These are phyloP conservation scores for Chlamydomonas reinhardtii DNA, from an alignment of 163 green algal species.

Conservation along the genomic window DNA sequence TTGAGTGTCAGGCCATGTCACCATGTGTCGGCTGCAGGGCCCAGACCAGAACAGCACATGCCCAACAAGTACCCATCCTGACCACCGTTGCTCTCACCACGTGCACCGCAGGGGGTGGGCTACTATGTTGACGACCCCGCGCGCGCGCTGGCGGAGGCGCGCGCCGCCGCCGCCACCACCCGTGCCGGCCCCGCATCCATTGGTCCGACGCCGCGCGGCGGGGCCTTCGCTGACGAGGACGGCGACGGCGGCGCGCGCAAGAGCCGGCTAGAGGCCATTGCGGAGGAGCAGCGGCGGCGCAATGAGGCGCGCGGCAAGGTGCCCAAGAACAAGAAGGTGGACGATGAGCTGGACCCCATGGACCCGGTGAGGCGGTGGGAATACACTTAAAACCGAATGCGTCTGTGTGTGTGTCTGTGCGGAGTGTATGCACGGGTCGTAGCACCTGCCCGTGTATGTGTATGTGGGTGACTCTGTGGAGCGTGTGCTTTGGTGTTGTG, in stretches of 20 bases:
- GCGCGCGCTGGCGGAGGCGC: not conserved
- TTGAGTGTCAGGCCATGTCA: too few species aligned
- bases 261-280: conserved; percentile 59
- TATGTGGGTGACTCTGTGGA: too few species aligned
- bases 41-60: too few species aligned
- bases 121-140: conserved; percentile 52
- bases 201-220: conserved; percentile 12
- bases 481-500: too few species aligned
- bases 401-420: too few species aligned
- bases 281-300: conserved; percentile 55
- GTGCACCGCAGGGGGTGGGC: conserved; percentile 34
- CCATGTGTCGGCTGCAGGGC: too few species aligned
- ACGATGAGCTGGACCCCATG: conserved; percentile 83
- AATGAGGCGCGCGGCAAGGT: conserved; percentile 51
- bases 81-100: too few species aligned
- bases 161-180: not conserved
- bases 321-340: conserved; percentile 3
- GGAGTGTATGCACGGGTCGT: too few species aligned
- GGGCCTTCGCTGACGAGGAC: not conserved
- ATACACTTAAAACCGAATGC: too few species aligned
- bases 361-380: conserved; percentile 76
- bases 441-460: too few species aligned
- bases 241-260: conserved; percentile 36
- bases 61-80: too few species aligned
- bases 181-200: not conserved